A percentile compares a stretch with the other conserved stretches of the same genome.
These are phyloP conservation scores for Colletotrichum musicola DNA, from an alignment of 2,329 filamentous ascomycete genomes.

Conservation along the genomic window DNA sequence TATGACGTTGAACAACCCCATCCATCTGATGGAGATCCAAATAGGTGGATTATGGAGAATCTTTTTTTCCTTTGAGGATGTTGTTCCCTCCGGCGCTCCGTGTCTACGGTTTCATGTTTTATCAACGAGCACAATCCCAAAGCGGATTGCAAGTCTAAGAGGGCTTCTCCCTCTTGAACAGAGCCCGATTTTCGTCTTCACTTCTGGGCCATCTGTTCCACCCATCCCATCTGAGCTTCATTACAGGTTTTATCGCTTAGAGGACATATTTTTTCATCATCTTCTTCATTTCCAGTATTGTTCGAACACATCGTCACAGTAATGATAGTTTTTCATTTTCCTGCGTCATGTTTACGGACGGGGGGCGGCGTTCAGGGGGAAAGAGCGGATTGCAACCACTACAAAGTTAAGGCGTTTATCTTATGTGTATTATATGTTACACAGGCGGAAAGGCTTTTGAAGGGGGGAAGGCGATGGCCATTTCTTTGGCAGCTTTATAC, in stretches of 20 bases:
- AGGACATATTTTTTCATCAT: conserved; percentile 13
- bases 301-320: conserved; percentile 26
- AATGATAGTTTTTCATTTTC: conserved; percentile 30
- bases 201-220: neutral
- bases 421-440: neutral
- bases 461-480: too few species aligned
- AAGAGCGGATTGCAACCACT: conserved; percentile 23
- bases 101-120: neutral
- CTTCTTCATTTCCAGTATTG: conserved; percentile 36
- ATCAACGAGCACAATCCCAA: neutral
- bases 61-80: neutral
- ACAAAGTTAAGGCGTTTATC: neutral
- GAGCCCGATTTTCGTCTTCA: neutral
- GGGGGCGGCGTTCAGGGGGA: conserved; percentile 16
- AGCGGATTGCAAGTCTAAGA: neutral
- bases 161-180: neutral
- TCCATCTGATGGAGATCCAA: neutral
- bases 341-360: neutral
- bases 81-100: neutral
- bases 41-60: neutral
- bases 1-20: neutral
- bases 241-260: conserved; percentile 6
- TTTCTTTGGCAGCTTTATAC: too few species aligned
- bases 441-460: too few species aligned
- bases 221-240: conserved; percentile 1